Evolutionary conservation across 805 yeast genomes (phyloP).

Genomic region (Huiozyma sinensis): DNA sequence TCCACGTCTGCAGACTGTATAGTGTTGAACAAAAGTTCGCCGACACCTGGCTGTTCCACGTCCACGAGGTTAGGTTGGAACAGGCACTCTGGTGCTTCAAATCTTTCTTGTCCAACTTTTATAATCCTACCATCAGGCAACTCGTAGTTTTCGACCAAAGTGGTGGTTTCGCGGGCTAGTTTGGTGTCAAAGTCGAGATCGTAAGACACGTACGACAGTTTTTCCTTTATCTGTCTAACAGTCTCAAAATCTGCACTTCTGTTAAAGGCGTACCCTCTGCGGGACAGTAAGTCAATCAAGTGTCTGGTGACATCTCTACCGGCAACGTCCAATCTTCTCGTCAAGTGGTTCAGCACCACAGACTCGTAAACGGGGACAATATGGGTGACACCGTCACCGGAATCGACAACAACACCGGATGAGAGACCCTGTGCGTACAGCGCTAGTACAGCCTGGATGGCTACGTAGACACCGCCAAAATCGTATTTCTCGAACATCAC

Average conservation of each 20-base stretch:
- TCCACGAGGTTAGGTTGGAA: conserved; percentile 94
- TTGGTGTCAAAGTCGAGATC: conserved; percentile 84
- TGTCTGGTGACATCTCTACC: conserved; percentile 98
- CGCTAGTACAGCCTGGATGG: conserved; percentile 96
- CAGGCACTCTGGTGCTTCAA: conserved; percentile 58
- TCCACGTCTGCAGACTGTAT: conserved; percentile 94
- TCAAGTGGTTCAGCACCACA: conserved; percentile 88
- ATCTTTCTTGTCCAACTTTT: conserved; percentile 89
- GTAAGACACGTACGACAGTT: conserved; percentile 88
- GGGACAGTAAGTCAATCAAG: conserved; percentile 76
- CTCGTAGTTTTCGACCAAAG: conserved; percentile 82
- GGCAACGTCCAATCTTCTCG: conserved; percentile 89
- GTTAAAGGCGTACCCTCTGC: conserved; percentile 96
- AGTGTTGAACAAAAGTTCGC: conserved; percentile 83
- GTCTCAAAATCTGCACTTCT: conserved; percentile 98
- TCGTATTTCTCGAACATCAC: conserved; percentile 90
- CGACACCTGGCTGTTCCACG: conserved; percentile 94
- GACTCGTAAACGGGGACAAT: conserved; percentile 97
- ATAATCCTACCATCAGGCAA: conserved; percentile 94
- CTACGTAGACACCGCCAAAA: conserved; percentile 89
- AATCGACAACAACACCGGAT: conserved; percentile 95
- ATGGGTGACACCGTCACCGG: conserved; percentile 92
- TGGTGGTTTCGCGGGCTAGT: conserved; percentile 89
- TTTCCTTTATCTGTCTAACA: conserved; percentile 94
- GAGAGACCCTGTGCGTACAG: conserved; percentile 93